These are phyloP conservation scores for Rhodamnia rubescens DNA, from an alignment of 345 rosid genomes.

Conservation along the genomic window DNA sequence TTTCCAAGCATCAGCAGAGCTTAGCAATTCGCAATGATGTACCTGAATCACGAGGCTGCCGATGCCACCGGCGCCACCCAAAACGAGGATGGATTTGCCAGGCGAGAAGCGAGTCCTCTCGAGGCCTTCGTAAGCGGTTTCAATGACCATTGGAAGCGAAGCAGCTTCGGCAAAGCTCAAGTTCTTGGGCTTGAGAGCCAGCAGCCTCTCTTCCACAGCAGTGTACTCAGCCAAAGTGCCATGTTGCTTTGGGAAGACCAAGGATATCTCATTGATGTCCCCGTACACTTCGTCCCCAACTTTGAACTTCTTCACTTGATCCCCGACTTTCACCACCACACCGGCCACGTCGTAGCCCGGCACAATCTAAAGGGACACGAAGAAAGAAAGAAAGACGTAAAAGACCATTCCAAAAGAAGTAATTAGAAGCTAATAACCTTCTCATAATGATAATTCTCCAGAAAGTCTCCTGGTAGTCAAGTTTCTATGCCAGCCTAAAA, in stretches of 20 bases:
- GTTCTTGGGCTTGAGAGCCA: neutral
- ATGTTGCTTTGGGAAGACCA: constrained; percentile 61
- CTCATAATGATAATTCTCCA: neutral
- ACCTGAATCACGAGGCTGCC: constrained; percentile 91
- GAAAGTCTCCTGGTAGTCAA: neutral
- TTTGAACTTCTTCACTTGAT: constrained; percentile 30
- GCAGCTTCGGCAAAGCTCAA: constrained; percentile 49
- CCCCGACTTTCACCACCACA: constrained; percentile 61
- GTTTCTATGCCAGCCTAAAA: neutral
- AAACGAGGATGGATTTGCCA: constrained; percentile 68
- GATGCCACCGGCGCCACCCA: constrained; percentile 1
- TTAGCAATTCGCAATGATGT: neutral
- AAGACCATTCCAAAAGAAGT: neutral
- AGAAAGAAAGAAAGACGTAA: neutral
- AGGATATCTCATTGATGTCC: constrained; percentile 33
- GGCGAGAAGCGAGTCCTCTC: constrained; percentile 58
- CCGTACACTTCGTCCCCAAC: neutral
- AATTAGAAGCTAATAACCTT: neutral
- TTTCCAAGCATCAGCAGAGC: neutral
- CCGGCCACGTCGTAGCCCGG: constrained; percentile 59
- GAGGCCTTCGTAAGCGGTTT: constrained; percentile 70
- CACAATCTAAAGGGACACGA: neutral
- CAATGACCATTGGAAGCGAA: constrained; percentile 66
- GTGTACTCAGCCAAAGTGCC: constrained; percentile 79
- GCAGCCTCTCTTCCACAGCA: constrained; percentile 33